Conservation (phyloP, 306 rosid species). For the Fagus crenata region DNA sequence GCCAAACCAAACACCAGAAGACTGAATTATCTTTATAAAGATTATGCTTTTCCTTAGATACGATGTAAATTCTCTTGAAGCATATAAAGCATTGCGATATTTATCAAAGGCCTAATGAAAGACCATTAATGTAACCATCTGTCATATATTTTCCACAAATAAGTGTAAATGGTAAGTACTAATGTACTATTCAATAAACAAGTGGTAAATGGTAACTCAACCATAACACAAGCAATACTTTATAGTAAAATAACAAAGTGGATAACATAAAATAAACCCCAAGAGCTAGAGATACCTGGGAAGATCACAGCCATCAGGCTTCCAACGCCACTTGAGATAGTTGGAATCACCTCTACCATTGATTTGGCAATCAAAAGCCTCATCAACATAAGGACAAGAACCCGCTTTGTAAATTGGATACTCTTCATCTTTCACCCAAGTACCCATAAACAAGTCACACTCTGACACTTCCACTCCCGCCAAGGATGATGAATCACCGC, state of each 20-base stretch:
- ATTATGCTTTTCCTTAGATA: not conserved
- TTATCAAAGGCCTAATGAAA: not conserved
- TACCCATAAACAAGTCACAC: slow-evolving; percentile 74
- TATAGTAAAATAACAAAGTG: not conserved
- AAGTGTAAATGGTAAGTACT: not conserved
- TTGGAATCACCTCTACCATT: slow-evolving; percentile 71
- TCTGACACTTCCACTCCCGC: slow-evolving; percentile 14
- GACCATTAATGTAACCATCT: not conserved
- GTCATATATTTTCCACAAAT: not conserved
- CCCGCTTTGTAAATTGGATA: slow-evolving; percentile 72
- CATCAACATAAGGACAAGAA: slow-evolving; percentile 92
- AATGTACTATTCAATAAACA: not conserved
- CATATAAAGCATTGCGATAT: no score
- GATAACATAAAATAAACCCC: not conserved
- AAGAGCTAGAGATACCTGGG: slow-evolving; percentile 51
- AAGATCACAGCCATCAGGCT: slow-evolving; percentile 79
- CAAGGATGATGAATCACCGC: slow-evolving; percentile 10
- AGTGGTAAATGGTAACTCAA: not conserved
- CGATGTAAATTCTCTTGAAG: no score
- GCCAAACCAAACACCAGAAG: not conserved
- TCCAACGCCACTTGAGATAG: slow-evolving; percentile 91
- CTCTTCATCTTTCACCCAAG: slow-evolving; percentile 72
- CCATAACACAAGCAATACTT: not conserved
- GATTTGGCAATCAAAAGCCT: slow-evolving; percentile 75
- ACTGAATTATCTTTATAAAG: not conserved